These are phyloP conservation scores for Mimosa pudica DNA, from an alignment of 306 rosid genomes.

Conservation along the genomic window DNA sequence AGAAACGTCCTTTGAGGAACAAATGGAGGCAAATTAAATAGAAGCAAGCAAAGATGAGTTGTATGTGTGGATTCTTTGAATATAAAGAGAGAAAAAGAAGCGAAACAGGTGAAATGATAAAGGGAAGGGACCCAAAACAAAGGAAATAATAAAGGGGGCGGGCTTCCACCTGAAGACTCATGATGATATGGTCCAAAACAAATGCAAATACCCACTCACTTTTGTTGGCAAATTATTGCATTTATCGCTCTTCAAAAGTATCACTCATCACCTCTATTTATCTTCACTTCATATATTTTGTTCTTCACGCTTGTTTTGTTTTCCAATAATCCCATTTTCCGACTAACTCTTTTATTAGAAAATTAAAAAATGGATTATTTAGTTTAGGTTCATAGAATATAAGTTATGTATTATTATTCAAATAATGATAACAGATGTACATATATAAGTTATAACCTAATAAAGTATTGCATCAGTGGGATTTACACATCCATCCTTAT, in stretches of 20 bases:
- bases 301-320: not conserved
- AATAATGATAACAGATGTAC: too few relatives aligned
- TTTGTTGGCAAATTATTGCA: constrained; percentile 12
- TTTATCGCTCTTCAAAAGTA: not conserved
- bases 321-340: constrained; percentile 1
- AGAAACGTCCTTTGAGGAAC: constrained; percentile 19
- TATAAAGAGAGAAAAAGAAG: constrained; percentile 29
- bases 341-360: too few relatives aligned
- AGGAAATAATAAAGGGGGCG: not conserved
- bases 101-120: constrained; percentile 37
- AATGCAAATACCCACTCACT: constrained; percentile 35
- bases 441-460: too few relatives aligned
- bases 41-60: constrained; percentile 35
- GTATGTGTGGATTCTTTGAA: constrained; percentile 25
- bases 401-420: too few relatives aligned
- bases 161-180: not conserved
- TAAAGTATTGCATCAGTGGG: too few relatives aligned
- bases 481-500: too few relatives aligned
- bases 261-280: not conserved
- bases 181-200: constrained; percentile 15
- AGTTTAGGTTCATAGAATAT: too few relatives aligned
- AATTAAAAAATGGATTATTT: too few relatives aligned
- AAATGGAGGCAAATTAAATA: not conserved
- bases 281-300: not conserved
- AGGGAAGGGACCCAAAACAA: not conserved